phyloP scores from a whole-genome alignment of 805 yeast genomes.

The Zygotorulaspora danielsina region DNA sequence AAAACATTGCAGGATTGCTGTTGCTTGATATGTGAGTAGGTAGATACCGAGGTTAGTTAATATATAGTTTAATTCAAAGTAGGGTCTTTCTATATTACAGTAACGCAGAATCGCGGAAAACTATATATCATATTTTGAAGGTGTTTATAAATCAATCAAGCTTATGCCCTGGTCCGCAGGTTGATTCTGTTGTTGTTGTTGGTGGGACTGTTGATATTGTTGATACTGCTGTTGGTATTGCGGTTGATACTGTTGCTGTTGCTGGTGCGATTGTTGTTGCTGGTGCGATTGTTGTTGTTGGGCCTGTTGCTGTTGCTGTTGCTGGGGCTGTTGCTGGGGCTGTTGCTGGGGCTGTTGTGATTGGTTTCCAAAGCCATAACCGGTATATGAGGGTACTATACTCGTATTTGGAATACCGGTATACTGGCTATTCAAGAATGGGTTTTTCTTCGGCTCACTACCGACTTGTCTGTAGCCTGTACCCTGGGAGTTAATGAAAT shows the following conservation, averaged over 20 bases:
- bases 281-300: background rate
- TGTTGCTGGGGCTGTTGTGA: conserved; percentile 23
- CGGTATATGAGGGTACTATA: conserved; percentile 80
- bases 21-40: conserved; percentile 29
- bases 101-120: background rate
- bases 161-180: conserved; percentile 30
- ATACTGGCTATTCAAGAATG: conserved; percentile 57
- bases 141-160: conserved; percentile 29
- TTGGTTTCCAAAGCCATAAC: conserved; percentile 91
- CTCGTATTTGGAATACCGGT: conserved; percentile 64
- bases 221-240: conserved; percentile 40
- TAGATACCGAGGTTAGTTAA: too few relatives aligned
- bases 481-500: conserved; percentile 83
- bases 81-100: conserved; percentile 10
- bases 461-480: conserved; percentile 62
- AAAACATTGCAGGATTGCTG: conserved; percentile 30
- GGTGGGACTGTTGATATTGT: conserved; percentile 30
- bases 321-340: conserved; percentile 32
- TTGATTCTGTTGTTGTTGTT: conserved; percentile 26
- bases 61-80: too few relatives aligned
- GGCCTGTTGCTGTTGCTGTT: conserved; percentile 14
- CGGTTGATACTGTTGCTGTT: background rate
- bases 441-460: conserved; percentile 38
- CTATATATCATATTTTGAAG: conserved; percentile 1
- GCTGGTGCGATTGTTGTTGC: background rate